Percentiles rank a stretch among this genome's conserved stretches.
Conservation (phyloP, 2,329 filamentous ascomycete genomes). For the Neonectria faginata region DNA sequence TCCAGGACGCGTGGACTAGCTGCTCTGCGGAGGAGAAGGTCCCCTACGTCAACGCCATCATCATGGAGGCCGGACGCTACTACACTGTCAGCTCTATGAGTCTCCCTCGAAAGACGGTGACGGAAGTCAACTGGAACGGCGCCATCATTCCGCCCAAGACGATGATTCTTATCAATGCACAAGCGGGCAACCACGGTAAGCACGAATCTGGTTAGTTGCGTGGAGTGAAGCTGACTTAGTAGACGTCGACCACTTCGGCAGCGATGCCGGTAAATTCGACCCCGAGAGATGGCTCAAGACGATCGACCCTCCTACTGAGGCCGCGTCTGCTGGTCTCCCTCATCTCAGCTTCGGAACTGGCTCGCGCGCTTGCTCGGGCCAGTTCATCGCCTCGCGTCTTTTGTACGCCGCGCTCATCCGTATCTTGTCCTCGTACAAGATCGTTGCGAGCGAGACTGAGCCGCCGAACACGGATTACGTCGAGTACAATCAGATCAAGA, state of each 20-base stretch:
- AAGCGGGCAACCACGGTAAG: slow-evolving; percentile 65
- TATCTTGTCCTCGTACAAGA: slow-evolving; percentile 61
- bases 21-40: slow-evolving; percentile 60
- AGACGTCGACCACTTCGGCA: slow-evolving; percentile 63
- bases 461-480: slow-evolving; percentile 72
- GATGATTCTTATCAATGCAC: slow-evolving; percentile 67
- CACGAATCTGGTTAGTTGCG: too few species aligned
- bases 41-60: slow-evolving; percentile 60
- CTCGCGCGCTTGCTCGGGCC: slow-evolving; percentile 63
- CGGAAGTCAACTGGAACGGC: slow-evolving; percentile 63
- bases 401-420: slow-evolving; percentile 63
- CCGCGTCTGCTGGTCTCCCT: slow-evolving; percentile 44
- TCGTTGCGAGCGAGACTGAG: slow-evolving; percentile 59
- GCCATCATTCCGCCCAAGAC: slow-evolving; percentile 63
- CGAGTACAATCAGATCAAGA: slow-evolving; percentile 71
- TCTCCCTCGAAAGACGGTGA: slow-evolving; percentile 62
- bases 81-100: slow-evolving; percentile 67
- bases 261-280: slow-evolving; percentile 58
- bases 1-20: slow-evolving; percentile 59
- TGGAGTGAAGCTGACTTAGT: slow-evolving; percentile 13
- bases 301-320: slow-evolving; percentile 50
- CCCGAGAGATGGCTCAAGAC: slow-evolving; percentile 61
- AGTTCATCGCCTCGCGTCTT: slow-evolving; percentile 62
- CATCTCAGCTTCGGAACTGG: slow-evolving; percentile 66
- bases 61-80: slow-evolving; percentile 64